phyloP scores from a whole-genome alignment of 2,329 filamentous ascomycete species.

The Balansia obtecta region DNA sequence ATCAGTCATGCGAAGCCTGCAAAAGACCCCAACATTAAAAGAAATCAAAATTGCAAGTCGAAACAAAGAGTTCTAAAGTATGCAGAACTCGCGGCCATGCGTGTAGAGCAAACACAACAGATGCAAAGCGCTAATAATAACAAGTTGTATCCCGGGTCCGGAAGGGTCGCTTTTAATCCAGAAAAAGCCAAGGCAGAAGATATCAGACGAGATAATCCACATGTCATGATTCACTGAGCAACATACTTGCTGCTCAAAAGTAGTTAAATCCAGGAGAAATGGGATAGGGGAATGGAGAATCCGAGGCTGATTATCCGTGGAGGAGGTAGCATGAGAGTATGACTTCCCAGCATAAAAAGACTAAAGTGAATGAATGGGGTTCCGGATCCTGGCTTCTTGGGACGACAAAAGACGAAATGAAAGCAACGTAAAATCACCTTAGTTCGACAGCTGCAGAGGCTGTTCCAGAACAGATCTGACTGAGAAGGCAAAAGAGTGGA shows the following conservation, averaged over 20 bases:
- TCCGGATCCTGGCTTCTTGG: conserved; percentile 17
- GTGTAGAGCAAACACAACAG: not conserved
- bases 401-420: conserved; percentile 12
- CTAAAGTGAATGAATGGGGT: conserved; percentile 11
- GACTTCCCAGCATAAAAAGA: conserved; percentile 13
- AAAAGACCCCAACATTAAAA: not conserved
- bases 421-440: conserved; percentile 17
- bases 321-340: conserved; percentile 12
- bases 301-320: conserved; percentile 12
- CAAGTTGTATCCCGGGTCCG: conserved; percentile 4
- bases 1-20: conserved; percentile 20
- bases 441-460: not conserved
- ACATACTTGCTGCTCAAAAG: conserved; percentile 18
- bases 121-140: conserved; percentile 2
- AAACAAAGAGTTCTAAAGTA: conserved; percentile 1
- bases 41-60: not conserved
- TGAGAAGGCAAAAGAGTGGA: not conserved
- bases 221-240: conserved; percentile 12
- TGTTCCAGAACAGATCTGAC: not conserved
- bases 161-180: conserved; percentile 4
- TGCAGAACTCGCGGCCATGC: conserved; percentile 3
- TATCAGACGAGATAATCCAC: conserved; percentile 15
- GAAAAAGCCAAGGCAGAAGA: conserved; percentile 9
- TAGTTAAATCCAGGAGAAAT: conserved; percentile 10
- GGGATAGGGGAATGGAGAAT: conserved; percentile 8